Conservation (phyloP, 139 green algal genomes). For the Penium margaritaceum region DNA sequence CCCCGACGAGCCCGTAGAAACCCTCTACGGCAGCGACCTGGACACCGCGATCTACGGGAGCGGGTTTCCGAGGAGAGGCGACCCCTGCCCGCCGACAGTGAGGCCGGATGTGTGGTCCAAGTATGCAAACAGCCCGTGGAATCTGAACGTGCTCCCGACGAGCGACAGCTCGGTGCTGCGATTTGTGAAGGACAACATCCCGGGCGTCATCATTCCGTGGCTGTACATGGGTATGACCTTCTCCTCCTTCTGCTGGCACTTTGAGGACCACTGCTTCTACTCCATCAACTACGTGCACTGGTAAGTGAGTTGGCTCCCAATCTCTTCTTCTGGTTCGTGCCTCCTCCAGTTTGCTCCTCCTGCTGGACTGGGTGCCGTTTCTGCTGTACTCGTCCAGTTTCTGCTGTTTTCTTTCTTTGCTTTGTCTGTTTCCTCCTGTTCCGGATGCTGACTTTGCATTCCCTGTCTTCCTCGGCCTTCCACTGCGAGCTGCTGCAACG, state of each 20-base stretch:
- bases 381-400: no score
- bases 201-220: conserved; percentile 71
- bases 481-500: no score
- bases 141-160: conserved; percentile 69
- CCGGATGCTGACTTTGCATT: no score
- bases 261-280: conserved; percentile 86
- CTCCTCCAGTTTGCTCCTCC: no score
- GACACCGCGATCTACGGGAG: conserved; percentile 53
- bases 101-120: background rate
- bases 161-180: conserved; percentile 54
- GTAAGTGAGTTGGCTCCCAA: no score
- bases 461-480: no score
- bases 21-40: conserved; percentile 66
- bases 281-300: conserved; percentile 84
- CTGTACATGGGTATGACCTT: conserved; percentile 83
- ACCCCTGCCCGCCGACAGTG: conserved; percentile 16
- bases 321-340: no score
- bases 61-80: conserved; percentile 26
- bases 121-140: conserved; percentile 55
- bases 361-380: no score
- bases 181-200: conserved; percentile 61
- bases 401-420: no score
- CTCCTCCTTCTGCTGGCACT: conserved; percentile 77
- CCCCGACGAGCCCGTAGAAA: conserved; percentile 68
- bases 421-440: no score